Percentiles rank a stretch among this genome's conserved stretches.
These are phyloP conservation scores for Flaveria sonorensis DNA, from an alignment of 129 eudicot species.

Conservation along the genomic window DNA sequence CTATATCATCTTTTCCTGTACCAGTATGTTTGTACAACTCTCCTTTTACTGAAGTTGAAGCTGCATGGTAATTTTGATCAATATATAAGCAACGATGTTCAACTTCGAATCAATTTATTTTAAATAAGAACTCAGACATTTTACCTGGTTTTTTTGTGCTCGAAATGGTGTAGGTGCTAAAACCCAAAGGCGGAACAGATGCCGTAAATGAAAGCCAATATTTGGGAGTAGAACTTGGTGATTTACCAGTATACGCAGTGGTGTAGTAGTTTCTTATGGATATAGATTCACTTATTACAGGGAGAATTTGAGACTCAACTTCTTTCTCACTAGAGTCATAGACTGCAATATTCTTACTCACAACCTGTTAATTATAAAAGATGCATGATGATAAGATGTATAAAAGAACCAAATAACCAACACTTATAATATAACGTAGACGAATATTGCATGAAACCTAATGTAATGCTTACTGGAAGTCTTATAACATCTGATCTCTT, in stretches of 20 bases:
- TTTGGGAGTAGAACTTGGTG: constrained; percentile 56
- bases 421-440: background rate
- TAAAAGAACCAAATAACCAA: background rate
- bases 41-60: constrained; percentile 47
- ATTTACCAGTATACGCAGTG: constrained; percentile 66
- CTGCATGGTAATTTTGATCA: constrained; percentile 28
- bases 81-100: background rate
- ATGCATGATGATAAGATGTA: background rate
- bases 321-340: constrained; percentile 67
- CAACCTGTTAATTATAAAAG: constrained; percentile 55
- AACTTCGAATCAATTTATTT: constrained; percentile 1
- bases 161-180: constrained; percentile 62
- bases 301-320: constrained; percentile 75
- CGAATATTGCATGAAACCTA: constrained; percentile 5
- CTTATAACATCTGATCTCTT: constrained; percentile 69
- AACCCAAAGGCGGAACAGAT: constrained; percentile 85
- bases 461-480: constrained; percentile 72
- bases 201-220: constrained; percentile 85
- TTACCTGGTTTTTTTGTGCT: constrained; percentile 46
- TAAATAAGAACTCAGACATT: background rate
- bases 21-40: constrained; percentile 34
- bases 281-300: constrained; percentile 64
- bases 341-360: constrained; percentile 56
- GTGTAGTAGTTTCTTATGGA: constrained; percentile 56
- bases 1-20: constrained; percentile 42